phyloP scores from a whole-genome alignment of 768 basidiomycete species.

The Phaeotremella fagi region DNA sequence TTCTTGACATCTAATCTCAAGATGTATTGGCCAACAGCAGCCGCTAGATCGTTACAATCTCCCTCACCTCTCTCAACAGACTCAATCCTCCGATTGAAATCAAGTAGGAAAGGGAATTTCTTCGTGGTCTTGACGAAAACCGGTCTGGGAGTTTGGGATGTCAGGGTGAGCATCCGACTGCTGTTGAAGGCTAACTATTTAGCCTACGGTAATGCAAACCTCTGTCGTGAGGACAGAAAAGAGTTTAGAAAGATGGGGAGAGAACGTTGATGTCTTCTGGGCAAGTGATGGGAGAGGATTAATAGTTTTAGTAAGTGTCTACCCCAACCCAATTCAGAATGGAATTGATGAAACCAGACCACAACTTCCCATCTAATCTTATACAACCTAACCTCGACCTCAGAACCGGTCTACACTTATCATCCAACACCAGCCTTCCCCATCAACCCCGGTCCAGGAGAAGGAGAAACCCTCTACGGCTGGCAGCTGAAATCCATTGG shows the following conservation, averaged over 20 bases:
- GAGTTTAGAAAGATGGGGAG: conserved; percentile 78
- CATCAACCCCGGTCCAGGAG: conserved; percentile 32
- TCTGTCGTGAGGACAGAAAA: conserved; percentile 69
- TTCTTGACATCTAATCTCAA: neutral
- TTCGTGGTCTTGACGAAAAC: conserved; percentile 25
- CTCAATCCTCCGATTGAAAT: conserved; percentile 13
- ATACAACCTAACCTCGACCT: conserved; percentile 58
- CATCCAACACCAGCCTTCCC: conserved; percentile 11
- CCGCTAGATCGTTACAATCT: conserved; percentile 15
- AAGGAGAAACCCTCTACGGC: conserved; percentile 35
- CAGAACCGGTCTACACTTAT: conserved; percentile 42
- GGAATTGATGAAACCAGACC: conserved; percentile 55
- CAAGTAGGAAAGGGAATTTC: conserved; percentile 37
- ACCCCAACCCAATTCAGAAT: neutral
- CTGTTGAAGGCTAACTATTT: neutral
- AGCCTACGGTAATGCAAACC: conserved; percentile 53
- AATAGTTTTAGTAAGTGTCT: conserved; percentile 64
- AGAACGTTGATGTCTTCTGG: conserved; percentile 71
- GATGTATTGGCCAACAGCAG: conserved; percentile 42
- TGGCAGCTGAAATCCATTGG: conserved; percentile 19
- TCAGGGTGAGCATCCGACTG: conserved; percentile 47
- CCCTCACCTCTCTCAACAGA: conserved; percentile 18
- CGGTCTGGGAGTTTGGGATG: conserved; percentile 38
- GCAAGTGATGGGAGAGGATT: conserved; percentile 74
- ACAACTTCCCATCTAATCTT: conserved; percentile 73